Conservation (phyloP, 148 eudicot genomes). For the Simmondsia chinensis region DNA sequence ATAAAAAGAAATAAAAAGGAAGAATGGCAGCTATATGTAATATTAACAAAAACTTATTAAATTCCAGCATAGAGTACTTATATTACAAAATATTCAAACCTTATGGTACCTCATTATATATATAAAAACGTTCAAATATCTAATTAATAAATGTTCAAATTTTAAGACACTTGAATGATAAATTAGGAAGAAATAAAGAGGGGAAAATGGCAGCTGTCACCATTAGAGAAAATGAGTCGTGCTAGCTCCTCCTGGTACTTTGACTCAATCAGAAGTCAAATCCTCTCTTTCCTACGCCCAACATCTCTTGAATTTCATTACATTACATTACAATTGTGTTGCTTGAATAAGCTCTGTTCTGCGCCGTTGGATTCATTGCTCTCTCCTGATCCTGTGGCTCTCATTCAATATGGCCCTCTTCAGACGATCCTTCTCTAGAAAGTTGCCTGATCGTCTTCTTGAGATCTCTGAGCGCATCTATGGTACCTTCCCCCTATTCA, state of each 20-base stretch:
- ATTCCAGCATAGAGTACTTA: too few relatives aligned
- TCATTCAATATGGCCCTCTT: conserved; percentile 20
- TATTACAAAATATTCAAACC: too few relatives aligned
- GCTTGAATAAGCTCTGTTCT: neutral
- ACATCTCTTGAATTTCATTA: conserved; percentile 1
- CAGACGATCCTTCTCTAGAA: conserved; percentile 30
- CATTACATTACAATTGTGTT: too few relatives aligned
- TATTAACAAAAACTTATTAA: too few relatives aligned
- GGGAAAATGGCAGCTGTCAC: conserved; percentile 10
- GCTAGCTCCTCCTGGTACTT: conserved; percentile 13
- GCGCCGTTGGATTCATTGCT: too few relatives aligned
- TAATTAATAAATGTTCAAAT: too few relatives aligned
- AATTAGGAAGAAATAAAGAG: neutral
- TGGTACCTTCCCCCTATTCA: conserved; percentile 13
- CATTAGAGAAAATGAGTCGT: conserved; percentile 7
- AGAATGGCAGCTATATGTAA: too few relatives aligned
- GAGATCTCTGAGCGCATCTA: conserved; percentile 33
- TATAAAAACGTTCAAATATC: too few relatives aligned
- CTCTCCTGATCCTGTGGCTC: too few relatives aligned
- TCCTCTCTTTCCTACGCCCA: neutral
- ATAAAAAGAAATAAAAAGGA: too few relatives aligned
- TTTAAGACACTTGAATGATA: neutral
- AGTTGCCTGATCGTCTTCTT: conserved; percentile 32
- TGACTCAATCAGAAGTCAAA: conserved; percentile 26
- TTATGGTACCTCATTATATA: too few relatives aligned